These are phyloP conservation scores for Colletotrichum acutatum DNA, from an alignment of 2,329 filamentous ascomycete genomes.

Conservation along the genomic window DNA sequence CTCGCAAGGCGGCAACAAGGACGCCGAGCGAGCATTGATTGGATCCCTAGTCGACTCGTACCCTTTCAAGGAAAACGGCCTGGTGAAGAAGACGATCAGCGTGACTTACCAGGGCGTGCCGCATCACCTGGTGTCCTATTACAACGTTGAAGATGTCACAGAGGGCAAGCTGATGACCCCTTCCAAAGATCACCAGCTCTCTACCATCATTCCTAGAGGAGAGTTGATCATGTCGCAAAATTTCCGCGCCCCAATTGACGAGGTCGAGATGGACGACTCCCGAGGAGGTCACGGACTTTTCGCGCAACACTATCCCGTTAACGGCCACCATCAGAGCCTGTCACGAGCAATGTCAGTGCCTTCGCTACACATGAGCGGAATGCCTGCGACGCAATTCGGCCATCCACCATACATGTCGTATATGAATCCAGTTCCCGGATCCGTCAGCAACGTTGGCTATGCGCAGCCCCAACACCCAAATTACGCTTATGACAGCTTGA, in stretches of 20 bases:
- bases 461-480: constrained; percentile 11
- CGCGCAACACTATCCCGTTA: constrained; percentile 17
- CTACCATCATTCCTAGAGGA: constrained; percentile 62
- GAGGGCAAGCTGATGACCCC: constrained; percentile 69
- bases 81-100: constrained; percentile 95
- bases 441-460: constrained; percentile 23
- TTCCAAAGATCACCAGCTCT: constrained; percentile 57
- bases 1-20: constrained; percentile 20
- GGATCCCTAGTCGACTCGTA: constrained; percentile 88
- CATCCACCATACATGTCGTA: constrained; percentile 25
- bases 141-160: constrained; percentile 83
- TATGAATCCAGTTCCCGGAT: constrained; percentile 8
- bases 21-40: constrained; percentile 34
- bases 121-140: constrained; percentile 91
- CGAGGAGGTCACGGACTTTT: constrained; percentile 24
- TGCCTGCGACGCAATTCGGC: constrained; percentile 13
- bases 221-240: constrained; percentile 72
- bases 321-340: constrained; percentile 40
- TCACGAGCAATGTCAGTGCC: constrained; percentile 38
- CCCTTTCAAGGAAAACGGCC: constrained; percentile 81
- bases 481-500: constrained; percentile 21
- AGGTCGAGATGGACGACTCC: constrained; percentile 55
- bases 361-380: constrained; percentile 24
- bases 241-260: constrained; percentile 74
- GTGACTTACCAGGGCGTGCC: constrained; percentile 78